These are phyloP conservation scores for Coprinopsis strossmayeri DNA, from an alignment of 768 basidiomycete genomes.

Conservation along the genomic window DNA sequence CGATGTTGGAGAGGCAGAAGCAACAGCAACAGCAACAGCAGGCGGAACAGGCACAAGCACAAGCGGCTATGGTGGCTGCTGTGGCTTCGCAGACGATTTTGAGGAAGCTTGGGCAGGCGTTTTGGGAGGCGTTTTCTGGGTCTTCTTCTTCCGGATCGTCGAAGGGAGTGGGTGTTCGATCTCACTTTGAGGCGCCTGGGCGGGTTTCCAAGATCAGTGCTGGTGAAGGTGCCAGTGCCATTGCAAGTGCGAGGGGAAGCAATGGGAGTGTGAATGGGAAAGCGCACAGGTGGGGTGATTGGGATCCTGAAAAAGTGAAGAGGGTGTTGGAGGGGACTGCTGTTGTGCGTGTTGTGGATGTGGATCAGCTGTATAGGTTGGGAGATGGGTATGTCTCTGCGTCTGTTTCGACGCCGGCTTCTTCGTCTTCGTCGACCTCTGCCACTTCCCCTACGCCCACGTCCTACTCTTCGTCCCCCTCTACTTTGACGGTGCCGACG, in stretches of 20 bases:
- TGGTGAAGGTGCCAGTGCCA: constrained; percentile 13
- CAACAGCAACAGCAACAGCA: constrained; percentile 23
- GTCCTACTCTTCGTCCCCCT: background rate
- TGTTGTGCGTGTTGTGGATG: constrained; percentile 71
- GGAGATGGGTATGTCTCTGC: constrained; percentile 6
- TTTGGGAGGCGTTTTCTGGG: constrained; percentile 88
- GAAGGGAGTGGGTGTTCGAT: background rate
- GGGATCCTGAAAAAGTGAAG: constrained; percentile 75
- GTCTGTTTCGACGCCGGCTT: background rate
- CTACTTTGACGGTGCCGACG: background rate
- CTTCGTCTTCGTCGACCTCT: background rate
- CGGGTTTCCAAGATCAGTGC: background rate
- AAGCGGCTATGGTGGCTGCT: constrained; percentile 58
- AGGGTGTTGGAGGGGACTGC: constrained; percentile 80
- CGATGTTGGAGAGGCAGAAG: constrained; percentile 8
- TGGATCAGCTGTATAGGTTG: constrained; percentile 32
- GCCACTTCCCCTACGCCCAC: background rate
- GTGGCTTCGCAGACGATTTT: constrained; percentile 75
- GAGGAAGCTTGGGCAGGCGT: constrained; percentile 63
- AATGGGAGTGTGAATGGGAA: background rate
- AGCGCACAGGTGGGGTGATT: constrained; percentile 12
- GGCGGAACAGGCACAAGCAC: constrained; percentile 31
- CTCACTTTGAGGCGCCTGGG: background rate
- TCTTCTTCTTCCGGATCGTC: constrained; percentile 17
- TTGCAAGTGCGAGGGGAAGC: constrained; percentile 13